A percentile compares a stretch with the other conserved stretches of the same genome.
Evolutionary conservation across 352 stramenopile species (phyloP).

Genomic region (Phytophthora idaei): DNA sequence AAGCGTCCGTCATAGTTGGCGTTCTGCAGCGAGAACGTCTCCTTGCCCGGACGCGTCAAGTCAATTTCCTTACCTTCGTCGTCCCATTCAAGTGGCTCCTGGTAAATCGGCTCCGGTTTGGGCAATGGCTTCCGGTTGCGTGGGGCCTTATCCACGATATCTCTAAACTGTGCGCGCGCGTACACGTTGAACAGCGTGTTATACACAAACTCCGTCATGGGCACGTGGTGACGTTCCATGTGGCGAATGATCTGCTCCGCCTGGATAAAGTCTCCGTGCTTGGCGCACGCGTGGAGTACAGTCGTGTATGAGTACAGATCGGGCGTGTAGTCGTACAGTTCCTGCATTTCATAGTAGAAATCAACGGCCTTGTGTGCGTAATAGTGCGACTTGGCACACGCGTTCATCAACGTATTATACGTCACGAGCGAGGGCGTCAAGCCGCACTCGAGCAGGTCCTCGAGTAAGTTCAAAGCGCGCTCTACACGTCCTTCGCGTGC

Average conservation of each 20-base stretch:
- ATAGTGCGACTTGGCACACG: slow-evolving; percentile 85
- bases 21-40: slow-evolving; percentile 63
- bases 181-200: slow-evolving; percentile 85
- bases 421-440: slow-evolving; percentile 75
- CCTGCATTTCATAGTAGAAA: slow-evolving; percentile 89
- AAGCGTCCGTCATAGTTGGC: slow-evolving; percentile 72
- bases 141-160: slow-evolving; percentile 69
- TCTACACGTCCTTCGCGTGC: slow-evolving; percentile 79
- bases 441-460: slow-evolving; percentile 74
- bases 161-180: slow-evolving; percentile 70
- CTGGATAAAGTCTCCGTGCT: slow-evolving; percentile 77
- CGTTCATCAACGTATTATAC: slow-evolving; percentile 83
- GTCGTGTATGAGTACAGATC: slow-evolving; percentile 82
- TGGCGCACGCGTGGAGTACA: slow-evolving; percentile 77
- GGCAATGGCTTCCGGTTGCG: slow-evolving; percentile 52
- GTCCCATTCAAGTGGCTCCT: slow-evolving; percentile 74
- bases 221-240: slow-evolving; percentile 73
- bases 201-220: slow-evolving; percentile 68
- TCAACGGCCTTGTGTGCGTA: slow-evolving; percentile 86
- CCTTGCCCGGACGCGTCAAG: slow-evolving; percentile 67
- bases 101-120: slow-evolving; percentile 59
- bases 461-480: slow-evolving; percentile 72
- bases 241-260: slow-evolving; percentile 77
- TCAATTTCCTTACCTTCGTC: slow-evolving; percentile 78
- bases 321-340: slow-evolving; percentile 84